Base-by-base conservation (phyloP, 2,329 filamentous ascomycete species). In the Myriosclerotinia scirpicola region DNA sequence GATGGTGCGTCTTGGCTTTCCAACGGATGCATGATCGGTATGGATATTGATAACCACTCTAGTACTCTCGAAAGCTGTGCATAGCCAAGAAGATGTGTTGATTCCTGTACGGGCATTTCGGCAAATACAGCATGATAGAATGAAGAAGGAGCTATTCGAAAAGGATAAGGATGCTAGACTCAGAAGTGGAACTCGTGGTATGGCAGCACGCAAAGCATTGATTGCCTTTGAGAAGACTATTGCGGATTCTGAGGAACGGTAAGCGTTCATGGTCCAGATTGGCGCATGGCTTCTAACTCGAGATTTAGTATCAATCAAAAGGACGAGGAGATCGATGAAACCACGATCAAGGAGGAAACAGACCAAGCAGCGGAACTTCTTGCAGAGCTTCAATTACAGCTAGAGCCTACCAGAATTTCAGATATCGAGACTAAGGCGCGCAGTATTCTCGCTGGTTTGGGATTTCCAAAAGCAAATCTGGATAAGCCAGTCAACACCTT, bases 181-280 rank as follows among this genome's bases (percentile, higher is more conserved):
- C 52, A 82, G 91, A 62, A 94, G 91, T 73, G 92, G 92, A 44
- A 85, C 90, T 1, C 80, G 92, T 53, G 92, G 92, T 0, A 80
- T 90, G 75, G 84, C 89, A 68, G 91, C 91, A 0, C 82, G 91
- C n/a, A 94, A 95, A 73, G 85, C 87, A 1, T 78, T 95, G 22
- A 85, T 87, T 60, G 84, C 84, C 5, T 84, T 88, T 38, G 92
- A 96, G 74, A 87, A 87, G 69, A 83, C 84, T 20, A 81, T 91
- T 2, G 82, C 85, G 14, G 83, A 86, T 55, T 88, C 72, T 11
- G 67, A 69, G 54, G 69, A 71, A 65, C 68, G 69, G 73, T 75
- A 81, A 71, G 60, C 44, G n/a, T 2, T 7, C 44, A 22, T 48
- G 6, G 30, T 52, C 2, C 5, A 52, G 52, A 38, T n/a, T 46